Evolutionary conservation across 164 flowering plant species (phyloP), one percentile per base, ranked within the genome.

Genomic region (Tinospora cordifolia): DNA sequence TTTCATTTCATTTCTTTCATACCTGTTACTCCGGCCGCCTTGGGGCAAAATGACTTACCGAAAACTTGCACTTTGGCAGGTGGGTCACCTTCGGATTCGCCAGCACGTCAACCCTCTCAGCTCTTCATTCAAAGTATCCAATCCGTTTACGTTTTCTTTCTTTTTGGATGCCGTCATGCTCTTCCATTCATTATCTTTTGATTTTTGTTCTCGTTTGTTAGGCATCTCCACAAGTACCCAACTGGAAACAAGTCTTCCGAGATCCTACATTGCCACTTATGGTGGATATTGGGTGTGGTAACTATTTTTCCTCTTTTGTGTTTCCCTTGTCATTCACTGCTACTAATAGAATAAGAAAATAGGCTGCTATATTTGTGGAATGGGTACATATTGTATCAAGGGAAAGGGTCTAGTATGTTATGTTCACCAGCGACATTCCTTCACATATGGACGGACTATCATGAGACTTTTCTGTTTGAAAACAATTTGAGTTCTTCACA

Each of bases 281-380:
- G 93, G 96, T 93, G 71, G 98, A 93, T 80, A 87, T 89, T 75
- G 98, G 98, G 13, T 66, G 87, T 65, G 98, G 97, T 91, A 79
- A 74, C 24, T 41, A 30, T 10, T 47, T 19, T 0, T 19, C 3
- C 36, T 30, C 36, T 30, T 4, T 30, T 30, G 36, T 30, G 36
- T 30, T 30, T 30, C 36, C 36, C 36, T 19, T 15, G n/a, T 19
- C 47, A 44, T 44, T 44, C 14, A 44, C 47, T 44, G 12, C 47
- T 14, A 44, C 14, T 44, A 44, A 44, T 44, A 10, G 47, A 44
- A 44, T 9, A 9, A 10, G 47, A 44, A 44, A 44, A 9, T 44
- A 44, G 14, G 14, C 13, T 44, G 47, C 47, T 10, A 44, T 14
- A 44, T 44, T 9, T 44, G 47, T 44, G 47, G 12, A 44, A 41